Conservation (phyloP, 495 filamentous ascomycete genomes). For the Podospora sp. region DNA sequence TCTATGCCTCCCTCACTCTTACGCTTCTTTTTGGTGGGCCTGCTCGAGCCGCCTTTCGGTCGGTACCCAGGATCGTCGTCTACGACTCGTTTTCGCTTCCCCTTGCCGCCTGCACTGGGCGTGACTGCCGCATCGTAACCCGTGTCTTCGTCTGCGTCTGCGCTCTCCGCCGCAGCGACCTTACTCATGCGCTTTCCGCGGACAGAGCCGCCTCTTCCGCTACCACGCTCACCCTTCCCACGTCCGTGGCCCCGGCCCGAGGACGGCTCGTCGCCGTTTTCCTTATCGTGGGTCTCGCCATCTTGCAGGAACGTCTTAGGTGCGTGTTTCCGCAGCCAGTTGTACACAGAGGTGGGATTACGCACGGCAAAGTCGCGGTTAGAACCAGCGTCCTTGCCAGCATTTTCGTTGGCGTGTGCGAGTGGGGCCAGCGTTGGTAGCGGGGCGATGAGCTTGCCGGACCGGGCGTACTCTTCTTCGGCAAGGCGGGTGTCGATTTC, state of each 20-base stretch:
- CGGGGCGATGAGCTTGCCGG: conserved; percentile 21
- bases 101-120: conserved; percentile 31
- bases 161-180: conserved; percentile 19
- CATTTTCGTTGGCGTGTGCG: conserved; percentile 38
- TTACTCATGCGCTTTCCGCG: conserved; percentile 34
- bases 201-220: conserved; percentile 10
- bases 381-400: conserved; percentile 34
- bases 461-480: conserved; percentile 32
- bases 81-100: conserved; percentile 56
- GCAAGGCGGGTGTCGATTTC: conserved; percentile 69
- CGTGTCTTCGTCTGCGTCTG: conserved; percentile 39
- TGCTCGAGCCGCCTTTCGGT: conserved; percentile 64
- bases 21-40: conserved; percentile 66
- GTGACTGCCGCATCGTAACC: conserved; percentile 44
- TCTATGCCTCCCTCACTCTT: conserved; percentile 44
- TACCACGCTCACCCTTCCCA: conserved; percentile 23
- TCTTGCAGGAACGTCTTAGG: conserved; percentile 84
- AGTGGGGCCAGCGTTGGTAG: conserved; percentile 46
- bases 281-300: conserved; percentile 62
- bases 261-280: conserved; percentile 55
- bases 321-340: conserved; percentile 84
- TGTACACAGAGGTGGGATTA: conserved; percentile 85
- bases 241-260: conserved; percentile 32
- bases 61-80: conserved; percentile 72
- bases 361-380: conserved; percentile 63